A percentile compares a stretch with the other conserved stretches of the same genome.
These are phyloP conservation scores for Paulownia fortunei DNA, from an alignment of 257 asterid genomes.

Conservation along the genomic window DNA sequence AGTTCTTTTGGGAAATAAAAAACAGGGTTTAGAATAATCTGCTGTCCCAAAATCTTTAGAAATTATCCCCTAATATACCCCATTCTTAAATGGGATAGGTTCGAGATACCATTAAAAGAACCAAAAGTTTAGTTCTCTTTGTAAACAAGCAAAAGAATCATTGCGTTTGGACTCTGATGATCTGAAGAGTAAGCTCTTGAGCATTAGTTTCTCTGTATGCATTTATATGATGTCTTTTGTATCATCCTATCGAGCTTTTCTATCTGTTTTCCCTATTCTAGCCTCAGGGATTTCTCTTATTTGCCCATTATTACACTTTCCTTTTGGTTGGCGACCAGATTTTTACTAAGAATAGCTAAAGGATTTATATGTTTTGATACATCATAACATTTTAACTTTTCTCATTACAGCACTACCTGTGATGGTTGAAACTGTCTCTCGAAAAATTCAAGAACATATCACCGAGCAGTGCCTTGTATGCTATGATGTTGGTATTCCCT, in stretches of 20 bases:
- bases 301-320: not conserved
- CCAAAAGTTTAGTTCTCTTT: not conserved
- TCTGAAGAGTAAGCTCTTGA: not conserved
- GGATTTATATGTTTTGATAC: constrained; percentile 12
- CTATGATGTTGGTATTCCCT: constrained; percentile 84
- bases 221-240: not conserved
- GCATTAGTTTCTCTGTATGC: not conserved
- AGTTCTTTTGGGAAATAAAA: too few species aligned
- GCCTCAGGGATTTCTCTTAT: not conserved
- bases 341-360: not conserved
- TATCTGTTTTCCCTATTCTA: not conserved
- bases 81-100: too few species aligned
- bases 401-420: constrained; percentile 74
- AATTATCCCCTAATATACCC: too few species aligned
- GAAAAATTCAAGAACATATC: constrained; percentile 78
- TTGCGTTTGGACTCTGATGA: not conserved
- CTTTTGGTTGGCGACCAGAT: not conserved
- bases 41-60: too few species aligned
- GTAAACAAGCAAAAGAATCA: not conserved
- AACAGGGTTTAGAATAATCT: too few species aligned
- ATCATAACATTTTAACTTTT: constrained; percentile 22
- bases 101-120: too few species aligned
- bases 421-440: constrained; percentile 80
- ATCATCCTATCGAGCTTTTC: not conserved
- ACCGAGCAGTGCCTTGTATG: constrained; percentile 93